Evolutionary conservation across 1,139 yeast species (phyloP).

Genomic region (Zhuliangozyma parablackwelliae): DNA sequence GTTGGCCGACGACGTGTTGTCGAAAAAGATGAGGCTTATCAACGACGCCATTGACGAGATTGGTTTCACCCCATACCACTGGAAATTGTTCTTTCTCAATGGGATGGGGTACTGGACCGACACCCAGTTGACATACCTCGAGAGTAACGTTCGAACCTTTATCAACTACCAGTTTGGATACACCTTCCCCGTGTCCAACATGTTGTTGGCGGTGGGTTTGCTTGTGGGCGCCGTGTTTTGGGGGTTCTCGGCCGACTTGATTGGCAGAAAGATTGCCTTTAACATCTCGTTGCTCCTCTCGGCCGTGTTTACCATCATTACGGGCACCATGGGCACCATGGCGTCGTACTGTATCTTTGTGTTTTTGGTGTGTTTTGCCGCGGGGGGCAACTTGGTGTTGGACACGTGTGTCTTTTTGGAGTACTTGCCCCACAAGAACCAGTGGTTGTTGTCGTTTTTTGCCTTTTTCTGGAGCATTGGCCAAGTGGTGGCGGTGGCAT

Average conservation of each 20-base stretch:
- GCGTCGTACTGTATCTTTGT: slow-evolving; percentile 48
- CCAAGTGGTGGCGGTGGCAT: slow-evolving; percentile 26
- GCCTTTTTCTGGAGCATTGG: slow-evolving; percentile 38
- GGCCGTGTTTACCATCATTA: slow-evolving; percentile 47
- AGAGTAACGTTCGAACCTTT: slow-evolving; percentile 32
- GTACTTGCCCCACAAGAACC: slow-evolving; percentile 49
- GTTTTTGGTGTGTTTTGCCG: slow-evolving; percentile 41
- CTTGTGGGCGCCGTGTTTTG: slow-evolving; percentile 52
- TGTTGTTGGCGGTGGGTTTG: slow-evolving; percentile 37
- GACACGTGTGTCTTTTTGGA: slow-evolving; percentile 60
- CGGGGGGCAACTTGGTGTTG: slow-evolving; percentile 59
- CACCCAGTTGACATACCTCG: slow-evolving; percentile 48
- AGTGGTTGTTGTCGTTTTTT: slow-evolving; percentile 37
- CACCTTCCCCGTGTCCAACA: slow-evolving; percentile 27
- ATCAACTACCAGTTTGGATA: slow-evolving; percentile 40
- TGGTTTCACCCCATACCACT: slow-evolving; percentile 33
- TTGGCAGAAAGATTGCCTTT: slow-evolving; percentile 26
- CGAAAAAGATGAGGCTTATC: slow-evolving; percentile 24
- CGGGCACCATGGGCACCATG: slow-evolving; percentile 47
- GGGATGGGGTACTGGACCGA: slow-evolving; percentile 67
- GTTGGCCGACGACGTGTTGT: slow-evolving; percentile 18
- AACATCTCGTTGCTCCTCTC: slow-evolving; percentile 12
- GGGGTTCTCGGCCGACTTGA: slow-evolving; percentile 53
- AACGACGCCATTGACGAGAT: slow-evolving; percentile 33
- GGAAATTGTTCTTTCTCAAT: slow-evolving; percentile 37